phyloP scores from a whole-genome alignment of 1,139 yeast species.

The Blastobotrys illinoisensis region DNA sequence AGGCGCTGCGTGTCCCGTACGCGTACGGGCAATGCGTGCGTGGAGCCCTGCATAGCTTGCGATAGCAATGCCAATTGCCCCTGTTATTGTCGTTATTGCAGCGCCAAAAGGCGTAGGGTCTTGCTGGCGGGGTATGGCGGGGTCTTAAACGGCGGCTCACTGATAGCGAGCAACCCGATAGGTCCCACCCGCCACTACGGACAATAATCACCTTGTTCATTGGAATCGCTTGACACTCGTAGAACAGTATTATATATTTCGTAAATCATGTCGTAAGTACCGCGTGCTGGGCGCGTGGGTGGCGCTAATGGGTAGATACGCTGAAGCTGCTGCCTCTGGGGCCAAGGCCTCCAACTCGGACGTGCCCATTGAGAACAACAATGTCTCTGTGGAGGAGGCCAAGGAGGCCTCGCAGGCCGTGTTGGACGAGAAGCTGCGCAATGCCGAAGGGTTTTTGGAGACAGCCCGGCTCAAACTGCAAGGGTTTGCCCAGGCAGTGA shows the following conservation, averaged over 20 bases:
- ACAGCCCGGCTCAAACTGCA: not conserved
- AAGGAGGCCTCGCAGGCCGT: slow-evolving; percentile 10
- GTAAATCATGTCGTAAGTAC: slow-evolving; percentile 6
- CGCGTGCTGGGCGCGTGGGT: not conserved
- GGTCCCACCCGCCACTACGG: not conserved
- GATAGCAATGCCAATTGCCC: too few species aligned
- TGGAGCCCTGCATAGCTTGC: not conserved
- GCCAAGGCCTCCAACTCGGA: slow-evolving; percentile 5
- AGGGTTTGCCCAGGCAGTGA: not conserved
- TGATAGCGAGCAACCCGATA: not conserved
- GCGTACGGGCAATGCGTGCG: too few species aligned
- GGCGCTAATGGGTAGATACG: slow-evolving; percentile 7
- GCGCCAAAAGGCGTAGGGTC: too few species aligned
- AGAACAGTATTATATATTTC: not conserved
- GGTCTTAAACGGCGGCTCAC: not conserved
- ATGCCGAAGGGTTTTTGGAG: slow-evolving; percentile 1
- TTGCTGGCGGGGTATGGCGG: not conserved
- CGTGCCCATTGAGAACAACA: slow-evolving; percentile 10
- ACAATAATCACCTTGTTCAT: not conserved
- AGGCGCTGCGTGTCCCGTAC: too few species aligned
- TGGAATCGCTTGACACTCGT: not conserved
- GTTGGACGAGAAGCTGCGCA: not conserved
- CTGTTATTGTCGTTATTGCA: too few species aligned
- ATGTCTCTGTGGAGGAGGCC: slow-evolving; percentile 10
- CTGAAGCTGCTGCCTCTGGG: slow-evolving; percentile 13